Evolutionary conservation across 805 yeast genomes (phyloP).

Genomic region (Yarrowia sp.): DNA sequence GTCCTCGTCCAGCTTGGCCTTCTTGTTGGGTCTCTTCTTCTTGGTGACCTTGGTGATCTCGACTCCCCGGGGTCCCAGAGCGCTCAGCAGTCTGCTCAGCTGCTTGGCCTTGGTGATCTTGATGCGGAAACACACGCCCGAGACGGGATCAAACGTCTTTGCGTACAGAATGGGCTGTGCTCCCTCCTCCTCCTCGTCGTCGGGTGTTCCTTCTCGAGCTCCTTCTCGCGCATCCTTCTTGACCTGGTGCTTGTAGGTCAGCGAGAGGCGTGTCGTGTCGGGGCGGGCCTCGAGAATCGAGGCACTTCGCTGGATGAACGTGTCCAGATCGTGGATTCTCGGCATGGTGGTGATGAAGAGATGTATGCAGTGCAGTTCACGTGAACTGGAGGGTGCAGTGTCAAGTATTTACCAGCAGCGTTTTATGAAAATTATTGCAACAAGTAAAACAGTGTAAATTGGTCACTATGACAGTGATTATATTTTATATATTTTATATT

Average conservation of each 20-base stretch:
- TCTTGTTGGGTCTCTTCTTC: constrained; percentile 1
- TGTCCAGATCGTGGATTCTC: constrained; percentile 36
- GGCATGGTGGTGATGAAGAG: constrained; percentile 17
- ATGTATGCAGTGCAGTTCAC: no score
- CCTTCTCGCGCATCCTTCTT: no score
- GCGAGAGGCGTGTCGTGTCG: constrained; percentile 34
- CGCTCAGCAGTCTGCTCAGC: constrained; percentile 66
- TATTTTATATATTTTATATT: no score
- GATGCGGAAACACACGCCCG: constrained; percentile 60
- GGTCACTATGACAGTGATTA: no score
- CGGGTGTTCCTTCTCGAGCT: neutral
- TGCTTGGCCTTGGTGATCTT: constrained; percentile 66
- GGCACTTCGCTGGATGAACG: constrained; percentile 43
- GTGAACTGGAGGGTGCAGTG: no score
- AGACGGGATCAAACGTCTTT: constrained; percentile 62
- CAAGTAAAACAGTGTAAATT: neutral
- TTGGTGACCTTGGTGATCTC: constrained; percentile 26
- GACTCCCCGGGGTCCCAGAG: constrained; percentile 53
- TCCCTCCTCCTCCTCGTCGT: constrained; percentile 25
- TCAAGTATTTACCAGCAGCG: no score
- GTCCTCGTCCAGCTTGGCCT: constrained; percentile 16
- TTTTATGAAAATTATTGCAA: no score
- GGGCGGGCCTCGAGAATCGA: constrained; percentile 46
- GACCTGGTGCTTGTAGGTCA: constrained; percentile 40
- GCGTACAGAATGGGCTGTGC: constrained; percentile 45